phyloP scores from a whole-genome alignment of 2,329 filamentous ascomycete species.

The Aspergillus tanneri region DNA sequence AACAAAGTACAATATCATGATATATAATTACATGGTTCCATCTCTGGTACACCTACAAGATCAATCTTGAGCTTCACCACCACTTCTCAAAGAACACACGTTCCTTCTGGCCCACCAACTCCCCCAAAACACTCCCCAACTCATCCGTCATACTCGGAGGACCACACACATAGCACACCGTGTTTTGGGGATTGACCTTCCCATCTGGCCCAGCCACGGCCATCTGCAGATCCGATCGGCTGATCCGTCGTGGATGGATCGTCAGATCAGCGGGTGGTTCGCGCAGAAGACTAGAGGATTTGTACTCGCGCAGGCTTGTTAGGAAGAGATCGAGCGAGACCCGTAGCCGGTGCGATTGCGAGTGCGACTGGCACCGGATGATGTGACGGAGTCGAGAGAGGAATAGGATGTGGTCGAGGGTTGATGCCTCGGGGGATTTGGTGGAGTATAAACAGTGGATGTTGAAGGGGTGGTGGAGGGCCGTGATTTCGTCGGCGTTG shows the following conservation, averaged over 20 bases:
- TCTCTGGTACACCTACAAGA: too few species aligned
- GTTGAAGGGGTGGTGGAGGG: constrained; percentile 34
- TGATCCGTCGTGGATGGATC: constrained; percentile 36
- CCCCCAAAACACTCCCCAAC: constrained; percentile 50
- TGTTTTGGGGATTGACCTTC: constrained; percentile 30
- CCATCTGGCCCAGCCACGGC: constrained; percentile 33
- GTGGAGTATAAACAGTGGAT: constrained; percentile 40
- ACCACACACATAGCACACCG: constrained; percentile 67
- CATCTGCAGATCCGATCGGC: constrained; percentile 35
- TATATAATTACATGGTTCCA: too few species aligned
- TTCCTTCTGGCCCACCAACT: constrained; percentile 42
- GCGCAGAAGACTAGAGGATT: constrained; percentile 6
- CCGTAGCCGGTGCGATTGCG: constrained; percentile 25
- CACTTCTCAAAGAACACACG: constrained; percentile 62
- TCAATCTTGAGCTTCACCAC: too few species aligned
- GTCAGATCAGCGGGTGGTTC: constrained; percentile 25
- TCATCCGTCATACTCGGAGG: constrained; percentile 68
- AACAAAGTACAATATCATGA: too few species aligned
- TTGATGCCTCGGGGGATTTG: constrained; percentile 10
- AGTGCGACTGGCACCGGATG: constrained; percentile 29
- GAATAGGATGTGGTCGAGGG: constrained; percentile 46
- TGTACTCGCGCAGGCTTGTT: constrained; percentile 23
- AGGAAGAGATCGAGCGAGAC: constrained; percentile 39
- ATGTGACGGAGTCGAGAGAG: constrained; percentile 46
- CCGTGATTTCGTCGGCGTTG: constrained; percentile 41